Conservation (phyloP, 768 basidiomycete species). For the Leccinum longicurvipes region DNA sequence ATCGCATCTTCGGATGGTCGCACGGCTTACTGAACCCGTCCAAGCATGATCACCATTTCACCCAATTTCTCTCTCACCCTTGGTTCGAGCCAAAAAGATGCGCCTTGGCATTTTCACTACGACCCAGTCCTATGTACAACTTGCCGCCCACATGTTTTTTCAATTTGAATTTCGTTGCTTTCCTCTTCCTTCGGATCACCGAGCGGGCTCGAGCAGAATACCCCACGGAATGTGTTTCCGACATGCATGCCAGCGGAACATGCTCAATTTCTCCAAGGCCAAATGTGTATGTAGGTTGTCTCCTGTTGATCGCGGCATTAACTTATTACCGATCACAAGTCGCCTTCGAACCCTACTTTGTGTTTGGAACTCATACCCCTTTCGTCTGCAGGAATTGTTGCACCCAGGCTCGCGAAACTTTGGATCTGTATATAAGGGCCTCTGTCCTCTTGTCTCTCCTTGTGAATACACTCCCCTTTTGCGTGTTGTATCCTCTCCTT, state of each 20-base stretch:
- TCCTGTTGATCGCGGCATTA: neutral
- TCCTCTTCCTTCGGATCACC: slow-evolving; percentile 1
- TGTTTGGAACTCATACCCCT: slow-evolving; percentile 1
- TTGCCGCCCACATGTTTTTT: neutral
- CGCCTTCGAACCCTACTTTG: neutral
- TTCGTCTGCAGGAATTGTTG: neutral
- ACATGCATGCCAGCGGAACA: slow-evolving; percentile 3
- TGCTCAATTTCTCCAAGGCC: neutral
- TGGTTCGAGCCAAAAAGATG: neutral
- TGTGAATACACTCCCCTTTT: neutral
- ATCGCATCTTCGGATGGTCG: slow-evolving; percentile 3
- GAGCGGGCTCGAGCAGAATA: neutral
- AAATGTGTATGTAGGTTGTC: neutral
- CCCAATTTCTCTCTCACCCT: neutral
- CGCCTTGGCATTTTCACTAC: neutral
- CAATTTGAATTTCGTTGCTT: slow-evolving; percentile 9
- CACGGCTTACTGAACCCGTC: neutral
- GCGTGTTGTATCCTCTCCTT: neutral
- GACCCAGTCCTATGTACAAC: neutral
- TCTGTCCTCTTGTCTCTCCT: neutral
- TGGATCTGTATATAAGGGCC: slow-evolving; percentile 15
- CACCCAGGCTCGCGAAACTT: neutral
- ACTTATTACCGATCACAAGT: neutral
- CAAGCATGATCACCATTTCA: neutral
- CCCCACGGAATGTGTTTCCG: neutral